Evolutionary conservation across 768 basidiomycete genomes (phyloP).

Genomic region (Calvatia gigantea): DNA sequence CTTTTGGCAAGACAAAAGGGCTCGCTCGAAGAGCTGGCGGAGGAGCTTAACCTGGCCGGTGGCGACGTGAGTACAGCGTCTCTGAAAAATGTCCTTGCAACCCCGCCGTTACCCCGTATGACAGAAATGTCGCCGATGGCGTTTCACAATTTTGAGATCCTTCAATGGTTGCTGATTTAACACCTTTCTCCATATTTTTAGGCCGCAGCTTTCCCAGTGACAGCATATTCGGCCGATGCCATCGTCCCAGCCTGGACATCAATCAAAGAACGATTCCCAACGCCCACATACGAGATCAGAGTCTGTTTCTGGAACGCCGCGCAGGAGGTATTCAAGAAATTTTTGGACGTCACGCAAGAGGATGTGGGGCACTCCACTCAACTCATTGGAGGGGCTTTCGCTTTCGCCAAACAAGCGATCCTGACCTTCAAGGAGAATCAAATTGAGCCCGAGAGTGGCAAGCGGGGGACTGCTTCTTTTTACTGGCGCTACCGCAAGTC

Average conservation of each 20-base stretch:
- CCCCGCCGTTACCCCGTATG: not conserved
- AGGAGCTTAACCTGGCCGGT: slow-evolving; percentile 49
- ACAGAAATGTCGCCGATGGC: too few species aligned
- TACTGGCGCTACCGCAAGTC: slow-evolving; percentile 69
- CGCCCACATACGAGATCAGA: slow-evolving; percentile 48
- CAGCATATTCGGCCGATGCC: slow-evolving; percentile 44
- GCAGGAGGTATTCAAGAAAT: slow-evolving; percentile 57
- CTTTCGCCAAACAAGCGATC: slow-evolving; percentile 60
- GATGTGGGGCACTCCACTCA: slow-evolving; percentile 52
- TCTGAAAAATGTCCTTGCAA: not conserved
- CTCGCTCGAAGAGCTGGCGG: slow-evolving; percentile 45
- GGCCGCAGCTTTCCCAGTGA: slow-evolving; percentile 57
- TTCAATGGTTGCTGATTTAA: not conserved
- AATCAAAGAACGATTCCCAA: slow-evolving; percentile 44
- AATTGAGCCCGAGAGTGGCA: slow-evolving; percentile 40
- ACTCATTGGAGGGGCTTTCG: slow-evolving; percentile 51
- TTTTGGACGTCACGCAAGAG: slow-evolving; percentile 57
- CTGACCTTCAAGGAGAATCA: slow-evolving; percentile 57
- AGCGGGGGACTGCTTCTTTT: slow-evolving; percentile 63
- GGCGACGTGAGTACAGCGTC: slow-evolving; percentile 46
- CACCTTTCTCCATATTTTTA: slow-evolving; percentile 20
- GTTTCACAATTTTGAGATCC: too few species aligned
- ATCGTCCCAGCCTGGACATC: slow-evolving; percentile 46
- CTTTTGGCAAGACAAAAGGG: slow-evolving; percentile 57
- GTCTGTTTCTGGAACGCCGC: slow-evolving; percentile 65